Base-by-base conservation (phyloP, 2,329 filamentous ascomycete species). In the Verticillium zaregamsianum region DNA sequence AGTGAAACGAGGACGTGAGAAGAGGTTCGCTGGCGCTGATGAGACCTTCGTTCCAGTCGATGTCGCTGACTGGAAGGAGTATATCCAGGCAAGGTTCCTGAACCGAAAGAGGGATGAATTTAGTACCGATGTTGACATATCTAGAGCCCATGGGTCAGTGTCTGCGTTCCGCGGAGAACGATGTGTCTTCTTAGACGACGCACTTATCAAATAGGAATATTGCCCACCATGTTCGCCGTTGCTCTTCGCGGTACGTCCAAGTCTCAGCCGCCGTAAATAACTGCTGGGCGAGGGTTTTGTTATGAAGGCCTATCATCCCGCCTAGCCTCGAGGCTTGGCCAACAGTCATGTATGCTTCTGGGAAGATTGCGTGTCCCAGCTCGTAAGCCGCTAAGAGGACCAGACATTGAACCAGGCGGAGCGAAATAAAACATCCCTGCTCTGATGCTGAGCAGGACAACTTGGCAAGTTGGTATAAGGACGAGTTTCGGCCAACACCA, bases 141-240 rank as follows among this genome's bases (percentile, higher is more conserved):
- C 65, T 62, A 14, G 32, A 39, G 7, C 28, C 28, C n/a, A 39
- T 17, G 15, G 5, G 15, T 57, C n/a, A 57, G 55, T 25, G 23
- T 15, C 15, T 23, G 32, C 25, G 55, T n/a, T 2, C 32, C n/a
- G n/a, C 39, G n/a, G 33, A 20, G 33, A 17, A 57, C 15, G n/a
- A 40, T 9, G n/a, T 57, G 17, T 23, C 4, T 33, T 28, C 25
- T 32, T 23, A 37, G 45, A 37, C 23, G 5, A 55, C 59, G 6
- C 54, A 66, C 64, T 66, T 64, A 31, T 69, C 67, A 5, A 69
- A 61, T 1, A 68, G 33, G 20, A 66, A 65, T 8, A 69, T 62
- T 2, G 66, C 62, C 66, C 67, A 67, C 64, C 64, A 67, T 3
- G 64, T 66, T 45, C 66, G 59, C 3, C 64, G 57, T 14, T 66